phyloP scores from a whole-genome alignment of 2,329 filamentous ascomycete species.

The Simplicillium aogashimaense region DNA sequence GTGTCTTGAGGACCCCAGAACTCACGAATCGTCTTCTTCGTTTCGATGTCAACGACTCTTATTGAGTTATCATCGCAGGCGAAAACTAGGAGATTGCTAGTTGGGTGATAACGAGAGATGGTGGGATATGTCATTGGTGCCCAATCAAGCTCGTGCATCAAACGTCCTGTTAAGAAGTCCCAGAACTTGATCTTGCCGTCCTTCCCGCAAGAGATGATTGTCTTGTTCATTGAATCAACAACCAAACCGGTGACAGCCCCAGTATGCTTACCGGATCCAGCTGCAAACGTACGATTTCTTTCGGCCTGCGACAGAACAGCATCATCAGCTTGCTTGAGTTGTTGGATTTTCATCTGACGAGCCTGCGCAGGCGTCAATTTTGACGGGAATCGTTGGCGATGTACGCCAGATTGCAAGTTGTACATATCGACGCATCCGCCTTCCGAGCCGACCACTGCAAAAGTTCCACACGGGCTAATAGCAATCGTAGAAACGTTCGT shows the following conservation, averaged over 20 bases:
- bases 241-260: constrained; percentile 77
- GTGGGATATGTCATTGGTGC: constrained; percentile 63
- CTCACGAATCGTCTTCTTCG: constrained; percentile 83
- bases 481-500: constrained; percentile 78
- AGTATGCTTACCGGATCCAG: constrained; percentile 63
- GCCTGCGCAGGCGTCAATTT: constrained; percentile 69
- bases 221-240: constrained; percentile 82
- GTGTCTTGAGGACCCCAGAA: constrained; percentile 70
- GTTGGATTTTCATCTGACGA: constrained; percentile 60
- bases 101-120: constrained; percentile 68
- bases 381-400: constrained; percentile 80
- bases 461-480: constrained; percentile 86
- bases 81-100: constrained; percentile 78
- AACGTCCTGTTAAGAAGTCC: constrained; percentile 78
- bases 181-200: constrained; percentile 97
- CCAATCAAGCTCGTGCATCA: constrained; percentile 78
- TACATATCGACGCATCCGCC: constrained; percentile 85
- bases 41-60: constrained; percentile 82
- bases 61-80: constrained; percentile 84
- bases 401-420: constrained; percentile 87
- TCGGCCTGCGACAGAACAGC: constrained; percentile 44
- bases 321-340: constrained; percentile 47
- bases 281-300: constrained; percentile 28
- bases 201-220: constrained; percentile 73
- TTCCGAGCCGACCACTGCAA: constrained; percentile 80